Base-by-base conservation (phyloP, 768 basidiomycete species). In the Hygrophorus pudorinus region DNA sequence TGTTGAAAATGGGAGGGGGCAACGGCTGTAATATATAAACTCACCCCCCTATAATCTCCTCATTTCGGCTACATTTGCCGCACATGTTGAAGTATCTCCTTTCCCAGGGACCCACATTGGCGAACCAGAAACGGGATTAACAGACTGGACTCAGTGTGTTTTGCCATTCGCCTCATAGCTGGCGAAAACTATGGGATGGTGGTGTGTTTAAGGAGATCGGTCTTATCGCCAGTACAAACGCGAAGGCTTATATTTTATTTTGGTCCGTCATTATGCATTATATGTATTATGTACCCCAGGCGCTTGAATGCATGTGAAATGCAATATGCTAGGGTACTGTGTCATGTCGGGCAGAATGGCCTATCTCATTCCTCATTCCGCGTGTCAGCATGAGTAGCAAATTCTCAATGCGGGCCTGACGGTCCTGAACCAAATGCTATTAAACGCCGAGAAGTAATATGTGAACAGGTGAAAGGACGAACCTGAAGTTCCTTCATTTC, bases 401-500 rank as follows among this genome's bases (percentile, higher is more conserved):
- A 41, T 73, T 74, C 59, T 89, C 85, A 49, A 89, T 89, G 30
- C 85, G 73, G 13, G 78, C 77, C 63, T 88, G 85, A 37, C 82
- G 79, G 45, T 85, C 77, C 78, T 81, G 49, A 21, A 3, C 24
- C 24, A 24, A 48, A 36, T 10, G 27, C 13, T 20, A n/a, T 38
- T 14, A 36, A 41, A 28, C 2, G 30, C 5, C 36, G 31, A 17
- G 38, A 37, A 8, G 28, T 36, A 27, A 10, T 3, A 4, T 14
- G 2, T 24, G 4, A 12, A 42, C 2, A 41, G 10, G 14, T 16
- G 38, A 30, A 17, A 13, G 41, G 34, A 60, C 69, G 38, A 36
- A 83, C 84, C 72, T 85, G 83, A 21, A 89, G 60, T 56, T 89
- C 87, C 57, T 79, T 85, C 75, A 91, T 82, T 59, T 90, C 85